Evolutionary conservation across 2,329 filamentous ascomycete genomes (phyloP).

Genomic region (Penicillium sp.): DNA sequence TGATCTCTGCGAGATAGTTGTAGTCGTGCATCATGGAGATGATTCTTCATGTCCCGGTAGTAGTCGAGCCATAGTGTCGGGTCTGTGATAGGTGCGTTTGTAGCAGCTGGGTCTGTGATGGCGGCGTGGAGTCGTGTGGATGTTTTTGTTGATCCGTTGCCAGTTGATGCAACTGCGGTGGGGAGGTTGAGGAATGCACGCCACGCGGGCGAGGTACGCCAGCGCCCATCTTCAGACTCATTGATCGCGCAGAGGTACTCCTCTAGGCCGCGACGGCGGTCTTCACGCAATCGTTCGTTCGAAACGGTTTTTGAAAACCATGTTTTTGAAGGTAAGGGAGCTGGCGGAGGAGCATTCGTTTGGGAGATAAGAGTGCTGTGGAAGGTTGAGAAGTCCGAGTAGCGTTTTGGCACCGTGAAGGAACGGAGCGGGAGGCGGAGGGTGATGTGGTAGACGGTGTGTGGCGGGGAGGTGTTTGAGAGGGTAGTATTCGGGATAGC

Average conservation of each 20-base stretch:
- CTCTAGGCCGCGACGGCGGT: conserved; percentile 56
- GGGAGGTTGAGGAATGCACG: conserved; percentile 59
- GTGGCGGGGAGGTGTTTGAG: conserved; percentile 51
- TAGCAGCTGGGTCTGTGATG: conserved; percentile 39
- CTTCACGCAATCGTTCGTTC: conserved; percentile 57
- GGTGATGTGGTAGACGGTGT: conserved; percentile 61
- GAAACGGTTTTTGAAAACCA: conserved; percentile 60
- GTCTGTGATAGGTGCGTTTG: conserved; percentile 44
- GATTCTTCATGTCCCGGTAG: conserved; percentile 58
- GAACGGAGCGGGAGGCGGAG: conserved; percentile 61
- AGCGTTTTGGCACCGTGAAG: conserved; percentile 60
- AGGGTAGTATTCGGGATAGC: conserved; percentile 50
- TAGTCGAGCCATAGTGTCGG: conserved; percentile 63
- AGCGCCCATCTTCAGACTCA: conserved; percentile 53
- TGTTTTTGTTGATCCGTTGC: conserved; percentile 26
- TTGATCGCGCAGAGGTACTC: conserved; percentile 60
- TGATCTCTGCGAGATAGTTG: conserved; percentile 61
- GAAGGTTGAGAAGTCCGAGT: conserved; percentile 61
- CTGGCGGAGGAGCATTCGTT: conserved; percentile 52
- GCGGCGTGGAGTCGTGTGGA: conserved; percentile 44
- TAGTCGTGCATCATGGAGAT: conserved; percentile 59
- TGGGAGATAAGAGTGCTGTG: conserved; percentile 53
- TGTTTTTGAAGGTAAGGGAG: conserved; percentile 56
- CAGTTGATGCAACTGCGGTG: conserved; percentile 35
- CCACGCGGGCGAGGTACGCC: conserved; percentile 58